A percentile compares a stretch with the other conserved stretches of the same genome.
phyloP scores from a whole-genome alignment of 208 protist species.

The Herpetomonas tarakana region DNA sequence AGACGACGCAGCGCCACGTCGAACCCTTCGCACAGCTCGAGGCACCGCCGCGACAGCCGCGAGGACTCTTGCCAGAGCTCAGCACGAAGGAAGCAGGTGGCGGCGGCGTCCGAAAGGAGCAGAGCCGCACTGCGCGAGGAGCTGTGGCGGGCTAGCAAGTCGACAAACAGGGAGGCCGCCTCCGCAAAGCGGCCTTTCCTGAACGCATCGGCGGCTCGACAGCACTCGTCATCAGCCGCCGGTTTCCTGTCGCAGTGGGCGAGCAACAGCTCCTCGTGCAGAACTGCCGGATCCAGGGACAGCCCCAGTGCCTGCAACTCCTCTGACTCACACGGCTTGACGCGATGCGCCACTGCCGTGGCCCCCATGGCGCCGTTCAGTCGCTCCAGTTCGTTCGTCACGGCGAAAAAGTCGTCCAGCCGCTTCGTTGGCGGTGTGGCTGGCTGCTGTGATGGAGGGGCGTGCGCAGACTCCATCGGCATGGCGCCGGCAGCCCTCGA shows the following conservation, averaged over 20 bases:
- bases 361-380: slow-evolving; percentile 28
- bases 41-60: slow-evolving; percentile 29
- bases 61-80: slow-evolving; percentile 44
- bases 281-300: neutral
- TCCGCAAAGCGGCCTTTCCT: too few species aligned
- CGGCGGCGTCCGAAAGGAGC: slow-evolving; percentile 39
- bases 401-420: slow-evolving; percentile 49
- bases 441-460: neutral
- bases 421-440: slow-evolving; percentile 10
- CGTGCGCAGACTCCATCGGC: neutral
- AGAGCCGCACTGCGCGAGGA: slow-evolving; percentile 25
- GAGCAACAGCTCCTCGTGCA: neutral
- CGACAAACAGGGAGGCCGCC: slow-evolving; percentile 8
- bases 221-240: too few species aligned
- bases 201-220: too few species aligned
- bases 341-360: too few species aligned
- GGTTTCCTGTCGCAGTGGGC: too few species aligned
- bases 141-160: slow-evolving; percentile 12
- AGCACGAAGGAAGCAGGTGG: slow-evolving; percentile 46
- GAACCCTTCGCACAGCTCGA: slow-evolving; percentile 31
- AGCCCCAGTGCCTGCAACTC: neutral
- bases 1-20: slow-evolving; percentile 36
- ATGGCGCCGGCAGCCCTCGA: too few species aligned
- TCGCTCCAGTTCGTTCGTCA: slow-evolving; percentile 47
- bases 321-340: neutral